Conservation (phyloP, 768 basidiomycete genomes). For the Paxillus ammoniavirescens region DNA sequence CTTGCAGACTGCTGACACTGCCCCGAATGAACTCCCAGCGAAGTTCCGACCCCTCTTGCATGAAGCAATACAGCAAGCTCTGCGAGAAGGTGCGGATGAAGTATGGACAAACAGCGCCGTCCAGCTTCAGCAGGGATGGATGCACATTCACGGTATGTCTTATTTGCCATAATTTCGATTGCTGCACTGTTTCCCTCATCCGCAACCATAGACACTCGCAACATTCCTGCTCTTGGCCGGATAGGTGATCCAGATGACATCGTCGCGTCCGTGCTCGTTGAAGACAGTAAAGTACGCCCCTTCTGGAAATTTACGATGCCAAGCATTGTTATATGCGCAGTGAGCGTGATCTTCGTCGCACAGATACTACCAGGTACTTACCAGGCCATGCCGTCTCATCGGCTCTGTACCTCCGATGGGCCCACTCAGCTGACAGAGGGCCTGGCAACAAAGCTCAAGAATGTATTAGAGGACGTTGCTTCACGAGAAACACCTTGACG, state of each 20-base stretch:
- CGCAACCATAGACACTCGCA: slow-evolving; percentile 56
- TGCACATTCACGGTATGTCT: slow-evolving; percentile 69
- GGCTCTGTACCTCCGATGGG: slow-evolving; percentile 76
- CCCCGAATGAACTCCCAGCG: slow-evolving; percentile 36
- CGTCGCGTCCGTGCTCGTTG: slow-evolving; percentile 69
- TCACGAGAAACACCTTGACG: slow-evolving; percentile 28
- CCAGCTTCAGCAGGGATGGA: slow-evolving; percentile 76
- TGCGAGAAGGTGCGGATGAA: slow-evolving; percentile 61
- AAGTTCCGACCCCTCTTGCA: slow-evolving; percentile 62
- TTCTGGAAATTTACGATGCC: neutral
- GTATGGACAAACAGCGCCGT: slow-evolving; percentile 62
- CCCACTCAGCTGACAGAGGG: slow-evolving; percentile 67
- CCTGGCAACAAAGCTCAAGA: slow-evolving; percentile 48
- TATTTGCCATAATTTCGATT: neutral
- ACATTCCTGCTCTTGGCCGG: slow-evolving; percentile 69
- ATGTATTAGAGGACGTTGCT: slow-evolving; percentile 34
- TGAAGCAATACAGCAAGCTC: slow-evolving; percentile 50
- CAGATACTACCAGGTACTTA: slow-evolving; percentile 74
- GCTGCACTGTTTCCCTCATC: neutral
- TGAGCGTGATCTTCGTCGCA: neutral
- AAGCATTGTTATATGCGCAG: neutral
- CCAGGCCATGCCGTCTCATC: slow-evolving; percentile 81
- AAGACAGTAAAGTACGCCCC: slow-evolving; percentile 57
- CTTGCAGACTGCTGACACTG: neutral
- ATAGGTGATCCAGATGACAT: slow-evolving; percentile 87